Base-by-base conservation (phyloP, 1,139 yeast species). In the Pichia sorboxylosa region DNA sequence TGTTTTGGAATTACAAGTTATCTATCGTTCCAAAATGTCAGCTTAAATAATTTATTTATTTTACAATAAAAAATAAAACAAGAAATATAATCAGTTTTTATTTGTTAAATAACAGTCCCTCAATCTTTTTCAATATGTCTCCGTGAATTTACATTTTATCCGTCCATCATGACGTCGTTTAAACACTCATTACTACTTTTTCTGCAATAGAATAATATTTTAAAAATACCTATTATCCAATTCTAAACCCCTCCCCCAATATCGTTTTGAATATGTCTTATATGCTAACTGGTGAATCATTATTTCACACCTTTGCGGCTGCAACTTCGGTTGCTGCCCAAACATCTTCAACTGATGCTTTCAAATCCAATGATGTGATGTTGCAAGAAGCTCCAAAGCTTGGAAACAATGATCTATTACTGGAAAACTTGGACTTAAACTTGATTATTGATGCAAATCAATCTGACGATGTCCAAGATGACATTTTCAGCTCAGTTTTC, bases 401-500 rank as follows among this genome's bases (percentile, higher is more conserved):
- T 25, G 33, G 31, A 13, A 33, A 32, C 15, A 21, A 31, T 24
- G 27, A 31, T 31, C 18, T 27, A 23, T 27, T 26, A 26, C 24
- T 35, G 27, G 33, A 33, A 18, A 29, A 28, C 8, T 24, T 37
- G 13, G 40, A 37, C 26, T 37, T 34, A 4, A 23, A 34, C 26
- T 29, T 36, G 15, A 23, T 30, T 11, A 21, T 24, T 26, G 24
- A 24, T 13, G 9, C 10, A 11, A 18, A 52, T 23, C 46, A 72
- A 31, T 71, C 75, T 17, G 56, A 68, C 44, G 65, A 67, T 43
- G 59, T 74, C 47, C 78, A 73, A 49, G 61, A 77, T 24, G 66
- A 71, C 34, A 69, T 73, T 29, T 62, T 76, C 39, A 79, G 74
- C 40, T 72, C 80, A 11, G 73, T 76, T 75, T 77, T 49, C 24